Percentiles rank a stretch among this genome's conserved stretches.
These are phyloP conservation scores for Zygosaccharomyces siamensis DNA, from an alignment of 805 yeast species.

Conservation along the genomic window DNA sequence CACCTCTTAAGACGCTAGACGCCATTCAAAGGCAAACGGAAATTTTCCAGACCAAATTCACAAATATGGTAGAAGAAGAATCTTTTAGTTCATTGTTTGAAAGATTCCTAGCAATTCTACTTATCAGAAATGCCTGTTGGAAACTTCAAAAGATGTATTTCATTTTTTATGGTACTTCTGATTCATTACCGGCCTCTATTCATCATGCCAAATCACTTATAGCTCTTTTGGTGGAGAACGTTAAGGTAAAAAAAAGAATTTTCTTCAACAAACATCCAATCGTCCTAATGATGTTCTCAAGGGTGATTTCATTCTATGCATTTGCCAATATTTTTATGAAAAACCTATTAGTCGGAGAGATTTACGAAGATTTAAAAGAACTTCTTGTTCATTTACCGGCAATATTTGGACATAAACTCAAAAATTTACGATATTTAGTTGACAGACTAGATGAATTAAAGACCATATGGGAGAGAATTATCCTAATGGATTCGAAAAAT, in stretches of 20 bases:
- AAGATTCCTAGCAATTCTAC: slow-evolving; percentile 20
- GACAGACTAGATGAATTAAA: slow-evolving; percentile 21
- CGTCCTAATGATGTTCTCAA: slow-evolving; percentile 19
- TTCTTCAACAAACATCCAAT: slow-evolving; percentile 26
- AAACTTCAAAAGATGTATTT: slow-evolving; percentile 25
- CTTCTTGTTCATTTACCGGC: slow-evolving; percentile 17
- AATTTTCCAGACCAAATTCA: slow-evolving; percentile 17
- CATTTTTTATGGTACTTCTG: slow-evolving; percentile 21
- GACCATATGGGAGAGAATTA: slow-evolving; percentile 23
- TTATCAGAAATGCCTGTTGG: slow-evolving; percentile 25
- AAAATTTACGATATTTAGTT: slow-evolving; percentile 11
- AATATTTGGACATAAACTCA: slow-evolving; percentile 14
- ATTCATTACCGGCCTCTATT: slow-evolving; percentile 16
- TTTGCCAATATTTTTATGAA: slow-evolving; percentile 23
- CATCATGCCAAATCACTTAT: slow-evolving; percentile 23
- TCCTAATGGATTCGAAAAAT: slow-evolving; percentile 18
- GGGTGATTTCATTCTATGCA: slow-evolving; percentile 25
- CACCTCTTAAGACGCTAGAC: slow-evolving; percentile 30
- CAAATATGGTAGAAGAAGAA: slow-evolving; percentile 10
- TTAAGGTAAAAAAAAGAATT: slow-evolving; percentile 10
- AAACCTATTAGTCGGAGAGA: slow-evolving; percentile 17
- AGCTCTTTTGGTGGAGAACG: slow-evolving; percentile 19
- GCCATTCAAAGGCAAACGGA: slow-evolving; percentile 24
- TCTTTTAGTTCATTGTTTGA: slow-evolving; percentile 22
- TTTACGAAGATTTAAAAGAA: slow-evolving; percentile 22